Evolutionary conservation across 1,284 basidiomycete species (phyloP).

Genomic region (Rhodotorula sp.): DNA sequence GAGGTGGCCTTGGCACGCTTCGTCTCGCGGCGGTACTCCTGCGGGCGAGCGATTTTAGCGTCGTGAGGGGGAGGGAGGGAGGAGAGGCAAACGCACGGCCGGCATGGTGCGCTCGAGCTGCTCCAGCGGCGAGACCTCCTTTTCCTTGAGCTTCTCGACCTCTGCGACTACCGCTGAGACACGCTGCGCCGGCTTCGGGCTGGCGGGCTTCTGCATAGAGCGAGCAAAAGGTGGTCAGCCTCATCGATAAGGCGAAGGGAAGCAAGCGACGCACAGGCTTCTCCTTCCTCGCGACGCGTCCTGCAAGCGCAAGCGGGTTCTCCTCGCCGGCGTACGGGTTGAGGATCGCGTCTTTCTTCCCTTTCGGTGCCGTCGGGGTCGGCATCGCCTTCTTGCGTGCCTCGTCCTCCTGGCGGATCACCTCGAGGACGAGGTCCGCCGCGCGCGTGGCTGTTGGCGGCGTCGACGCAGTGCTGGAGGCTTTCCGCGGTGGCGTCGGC

Average conservation of each 20-base stretch:
- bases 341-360: conserved; percentile 21
- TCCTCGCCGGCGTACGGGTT: conserved; percentile 38
- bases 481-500: background rate
- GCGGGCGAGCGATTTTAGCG: accelerated
- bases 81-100: background rate
- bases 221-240: background rate
- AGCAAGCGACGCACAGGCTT: background rate
- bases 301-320: conserved; percentile 16
- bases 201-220: background rate
- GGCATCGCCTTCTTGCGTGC: background rate
- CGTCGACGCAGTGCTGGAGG: conserved; percentile 13
- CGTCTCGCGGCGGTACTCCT: conserved; percentile 10
- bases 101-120: conserved; percentile 16
- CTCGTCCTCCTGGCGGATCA: conserved; percentile 28
- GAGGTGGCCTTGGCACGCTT: conserved; percentile 12
- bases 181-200: background rate
- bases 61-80: too few relatives aligned
- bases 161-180: background rate
- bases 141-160: background rate
- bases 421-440: conserved; percentile 39
- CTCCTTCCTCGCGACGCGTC: background rate
- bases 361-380: background rate
- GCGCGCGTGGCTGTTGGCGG: conserved; percentile 19
- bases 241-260: background rate
- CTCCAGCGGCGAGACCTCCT: conserved; percentile 1